Evolutionary conservation across 75 land plant genomes (phyloP), one percentile per base, ranked within the genome.

Genomic region (Adiantum capillusveneris): DNA sequence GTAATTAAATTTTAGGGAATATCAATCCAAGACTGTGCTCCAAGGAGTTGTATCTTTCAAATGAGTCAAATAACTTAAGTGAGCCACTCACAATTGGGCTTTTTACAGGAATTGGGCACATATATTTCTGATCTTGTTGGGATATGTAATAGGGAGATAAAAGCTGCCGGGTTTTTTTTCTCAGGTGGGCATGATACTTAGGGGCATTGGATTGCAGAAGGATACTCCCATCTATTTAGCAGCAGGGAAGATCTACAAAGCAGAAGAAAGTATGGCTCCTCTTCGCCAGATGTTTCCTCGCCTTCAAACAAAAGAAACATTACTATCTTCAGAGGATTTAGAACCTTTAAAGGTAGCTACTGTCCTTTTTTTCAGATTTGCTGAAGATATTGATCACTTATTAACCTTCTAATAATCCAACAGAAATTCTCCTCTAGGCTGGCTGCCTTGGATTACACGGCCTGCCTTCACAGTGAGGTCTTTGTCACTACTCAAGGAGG

Each of bases 401-500:
- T n/a, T n/a, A n/a, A n/a, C 53, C 58, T 66, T 27, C 12, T n/a
- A n/a, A n/a, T n/a, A n/a, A n/a, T 34, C 37, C 9, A 34, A 22
- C 72, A 95, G 99, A 80, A 77, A 34, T 81, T 62, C 67, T 90
- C 99, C 0, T 95, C 99, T 60, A 82, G 99, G 68, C 67, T 95
- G 80, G 99, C 99, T 31, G 97, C 99, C 11, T 64, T 95, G 63
- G 99, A 95, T 63, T 95, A 95, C 54, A 87, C 78, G 25, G 99
- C 87, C 39, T 95, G 99, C 75, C 84, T 95, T 57, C 89, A 90
- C 53, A 90, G 99, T 70, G 97, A 95, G 73, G 99, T 90, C 16
- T 95, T 95, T 83, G 89, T 95, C 65, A 95, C 97, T 28, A 95
- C 99, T 26, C 96, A 95, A 74, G 99, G 99, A 25, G 99, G 99